phyloP scores from a whole-genome alignment of 371 early-diverging fungal species.

The Zychaea mexicana region DNA sequence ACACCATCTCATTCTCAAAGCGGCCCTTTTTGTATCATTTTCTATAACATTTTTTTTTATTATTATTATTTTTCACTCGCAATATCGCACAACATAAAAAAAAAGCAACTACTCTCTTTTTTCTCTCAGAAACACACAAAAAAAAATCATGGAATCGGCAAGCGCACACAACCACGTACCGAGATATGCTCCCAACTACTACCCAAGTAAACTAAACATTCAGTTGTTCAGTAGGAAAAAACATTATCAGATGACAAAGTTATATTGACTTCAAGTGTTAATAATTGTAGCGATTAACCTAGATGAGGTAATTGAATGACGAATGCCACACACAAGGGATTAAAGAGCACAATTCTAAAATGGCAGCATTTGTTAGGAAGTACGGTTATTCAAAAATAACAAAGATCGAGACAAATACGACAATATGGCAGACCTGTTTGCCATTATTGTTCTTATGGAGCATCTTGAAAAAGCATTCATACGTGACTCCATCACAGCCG shows the following conservation, averaged over 20 bases:
- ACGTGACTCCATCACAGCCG: slow-evolving; percentile 80
- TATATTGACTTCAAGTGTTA: background rate
- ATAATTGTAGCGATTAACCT: slow-evolving; percentile 34
- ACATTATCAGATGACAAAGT: too few relatives aligned
- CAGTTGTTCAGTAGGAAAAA: too few relatives aligned
- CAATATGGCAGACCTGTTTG: slow-evolving; percentile 90
- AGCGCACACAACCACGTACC: slow-evolving; percentile 25
- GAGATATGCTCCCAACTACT: slow-evolving; percentile 38
- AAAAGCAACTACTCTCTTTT: background rate
- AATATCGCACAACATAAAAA: too few relatives aligned
- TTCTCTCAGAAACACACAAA: background rate
- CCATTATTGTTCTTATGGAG: slow-evolving; percentile 88
- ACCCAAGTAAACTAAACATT: slow-evolving; percentile 12
- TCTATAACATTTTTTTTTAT: too few relatives aligned
- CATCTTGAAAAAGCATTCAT: slow-evolving; percentile 94
- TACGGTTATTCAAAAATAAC: slow-evolving; percentile 75
- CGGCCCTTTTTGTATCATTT: too few relatives aligned
- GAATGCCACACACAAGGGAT: background rate
- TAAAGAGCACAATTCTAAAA: background rate
- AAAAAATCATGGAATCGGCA: slow-evolving; percentile 27
- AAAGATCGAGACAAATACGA: slow-evolving; percentile 91
- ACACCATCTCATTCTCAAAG: too few relatives aligned
- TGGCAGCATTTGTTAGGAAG: slow-evolving; percentile 44
- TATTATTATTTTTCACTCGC: background rate
- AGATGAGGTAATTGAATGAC: slow-evolving; percentile 37